Conservation (phyloP, 306 rosid genomes). For the Sophora flavescens region DNA sequence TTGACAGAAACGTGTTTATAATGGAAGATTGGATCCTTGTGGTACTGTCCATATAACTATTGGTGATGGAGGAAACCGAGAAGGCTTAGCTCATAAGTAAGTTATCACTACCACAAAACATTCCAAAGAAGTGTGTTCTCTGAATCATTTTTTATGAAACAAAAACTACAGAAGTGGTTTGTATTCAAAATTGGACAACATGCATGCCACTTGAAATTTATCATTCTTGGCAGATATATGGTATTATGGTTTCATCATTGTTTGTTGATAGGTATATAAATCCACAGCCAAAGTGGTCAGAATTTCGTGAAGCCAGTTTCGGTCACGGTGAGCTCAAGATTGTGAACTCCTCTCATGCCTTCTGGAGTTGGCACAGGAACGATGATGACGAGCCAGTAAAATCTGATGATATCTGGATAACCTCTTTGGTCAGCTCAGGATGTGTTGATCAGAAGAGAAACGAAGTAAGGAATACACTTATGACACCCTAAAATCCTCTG, state of each 20-base stretch:
- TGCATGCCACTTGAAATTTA: conserved; percentile 7
- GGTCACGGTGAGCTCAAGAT: conserved; percentile 90
- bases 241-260: conserved; percentile 1
- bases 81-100: conserved; percentile 85
- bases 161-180: background rate
- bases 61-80: conserved; percentile 95
- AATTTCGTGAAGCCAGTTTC: conserved; percentile 89
- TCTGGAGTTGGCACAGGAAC: conserved; percentile 97
- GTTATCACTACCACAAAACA: conserved; percentile 31
- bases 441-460: conserved; percentile 64
- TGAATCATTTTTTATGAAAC: background rate
- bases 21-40: conserved; percentile 71
- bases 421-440: conserved; percentile 69
- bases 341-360: conserved; percentile 77
- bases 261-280: conserved; percentile 59
- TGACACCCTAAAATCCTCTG: conserved; percentile 46
- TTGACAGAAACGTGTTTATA: conserved; percentile 73
- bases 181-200: conserved; percentile 10
- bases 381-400: conserved; percentile 88
- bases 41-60: conserved; percentile 91
- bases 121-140: background rate
- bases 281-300: conserved; percentile 86
- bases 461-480: conserved; percentile 52
- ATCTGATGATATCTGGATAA: conserved; percentile 89
- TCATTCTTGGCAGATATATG: conserved; percentile 11